These are phyloP conservation scores for Ophiostoma pallidulum DNA, from an alignment of 2,329 filamentous ascomycete genomes.

Conservation along the genomic window DNA sequence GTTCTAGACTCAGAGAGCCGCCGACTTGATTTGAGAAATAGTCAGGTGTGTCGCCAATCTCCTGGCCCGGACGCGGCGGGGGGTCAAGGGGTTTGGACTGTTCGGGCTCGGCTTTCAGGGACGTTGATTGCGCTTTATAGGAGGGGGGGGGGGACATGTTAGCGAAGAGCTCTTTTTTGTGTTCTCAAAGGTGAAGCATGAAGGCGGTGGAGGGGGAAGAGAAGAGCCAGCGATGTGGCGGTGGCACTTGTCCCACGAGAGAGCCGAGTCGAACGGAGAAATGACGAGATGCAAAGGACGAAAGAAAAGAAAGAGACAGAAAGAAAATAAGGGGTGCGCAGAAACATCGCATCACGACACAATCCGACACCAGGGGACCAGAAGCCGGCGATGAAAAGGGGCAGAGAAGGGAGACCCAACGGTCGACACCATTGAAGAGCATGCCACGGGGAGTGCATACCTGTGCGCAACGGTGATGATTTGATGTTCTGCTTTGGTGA, in stretches of 20 bases:
- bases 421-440: neutral
- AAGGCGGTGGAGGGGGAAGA: too few species aligned
- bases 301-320: too few species aligned
- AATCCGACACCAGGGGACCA: too few species aligned
- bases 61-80: slow-evolving; percentile 54
- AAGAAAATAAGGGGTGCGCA: too few species aligned
- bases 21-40: slow-evolving; percentile 54
- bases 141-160: too few species aligned
- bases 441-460: slow-evolving; percentile 24
- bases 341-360: too few species aligned
- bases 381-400: neutral
- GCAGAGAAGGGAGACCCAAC: neutral
- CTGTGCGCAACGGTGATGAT: slow-evolving; percentile 32
- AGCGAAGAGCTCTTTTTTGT: too few species aligned
- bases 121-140: slow-evolving; percentile 3
- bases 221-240: too few species aligned
- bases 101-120: slow-evolving; percentile 46
- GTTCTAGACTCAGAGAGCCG: slow-evolving; percentile 63
- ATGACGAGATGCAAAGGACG: too few species aligned
- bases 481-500: slow-evolving; percentile 39
- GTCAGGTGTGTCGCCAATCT: slow-evolving; percentile 48
- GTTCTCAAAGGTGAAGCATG: too few species aligned
- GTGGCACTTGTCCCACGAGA: too few species aligned
- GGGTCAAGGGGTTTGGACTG: slow-evolving; percentile 57
- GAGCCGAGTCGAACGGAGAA: too few species aligned